Conservation (phyloP, 495 filamentous ascomycete species). For the Xeromyces bisporus region DNA sequence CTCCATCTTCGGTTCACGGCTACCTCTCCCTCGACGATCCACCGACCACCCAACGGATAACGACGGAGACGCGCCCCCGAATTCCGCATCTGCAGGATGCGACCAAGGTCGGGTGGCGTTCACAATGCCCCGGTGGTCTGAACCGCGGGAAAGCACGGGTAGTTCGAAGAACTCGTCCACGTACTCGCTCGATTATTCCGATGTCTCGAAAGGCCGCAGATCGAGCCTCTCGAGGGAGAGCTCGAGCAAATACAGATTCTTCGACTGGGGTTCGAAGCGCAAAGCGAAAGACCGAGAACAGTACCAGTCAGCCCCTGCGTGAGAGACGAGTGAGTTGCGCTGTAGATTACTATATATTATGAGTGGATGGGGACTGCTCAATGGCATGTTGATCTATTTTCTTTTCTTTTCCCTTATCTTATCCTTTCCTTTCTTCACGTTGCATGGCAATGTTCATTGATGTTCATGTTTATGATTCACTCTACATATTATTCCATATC, state of each 20-base stretch:
- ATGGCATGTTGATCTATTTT: too few species aligned
- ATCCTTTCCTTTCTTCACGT: slow-evolving; percentile 6
- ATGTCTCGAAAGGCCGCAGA: slow-evolving; percentile 22
- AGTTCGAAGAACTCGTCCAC: slow-evolving; percentile 34
- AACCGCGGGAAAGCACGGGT: slow-evolving; percentile 28
- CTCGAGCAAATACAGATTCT: slow-evolving; percentile 31
- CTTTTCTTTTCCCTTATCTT: not conserved
- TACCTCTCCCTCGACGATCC: slow-evolving; percentile 25
- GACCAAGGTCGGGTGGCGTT: slow-evolving; percentile 28
- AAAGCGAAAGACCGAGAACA: slow-evolving; percentile 29
- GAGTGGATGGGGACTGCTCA: too few species aligned
- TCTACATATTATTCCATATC: slow-evolving; percentile 10
- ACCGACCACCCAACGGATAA: slow-evolving; percentile 22
- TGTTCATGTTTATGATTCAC: slow-evolving; percentile 4
- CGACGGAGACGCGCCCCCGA: slow-evolving; percentile 33
- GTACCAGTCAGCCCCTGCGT: slow-evolving; percentile 21
- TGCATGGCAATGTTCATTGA: slow-evolving; percentile 4
- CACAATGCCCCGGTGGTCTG: slow-evolving; percentile 26
- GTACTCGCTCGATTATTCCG: slow-evolving; percentile 28
- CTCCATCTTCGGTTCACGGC: slow-evolving; percentile 26
- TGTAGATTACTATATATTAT: too few species aligned
- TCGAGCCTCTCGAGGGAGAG: slow-evolving; percentile 29
- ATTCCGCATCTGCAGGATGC: slow-evolving; percentile 36
- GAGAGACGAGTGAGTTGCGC: slow-evolving; percentile 24
- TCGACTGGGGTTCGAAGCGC: slow-evolving; percentile 30